A percentile compares a stretch with the other conserved stretches of the same genome.
Evolutionary conservation across 495 filamentous ascomycete species (phyloP).

Genomic region (Staphylotrichum longicolle): DNA sequence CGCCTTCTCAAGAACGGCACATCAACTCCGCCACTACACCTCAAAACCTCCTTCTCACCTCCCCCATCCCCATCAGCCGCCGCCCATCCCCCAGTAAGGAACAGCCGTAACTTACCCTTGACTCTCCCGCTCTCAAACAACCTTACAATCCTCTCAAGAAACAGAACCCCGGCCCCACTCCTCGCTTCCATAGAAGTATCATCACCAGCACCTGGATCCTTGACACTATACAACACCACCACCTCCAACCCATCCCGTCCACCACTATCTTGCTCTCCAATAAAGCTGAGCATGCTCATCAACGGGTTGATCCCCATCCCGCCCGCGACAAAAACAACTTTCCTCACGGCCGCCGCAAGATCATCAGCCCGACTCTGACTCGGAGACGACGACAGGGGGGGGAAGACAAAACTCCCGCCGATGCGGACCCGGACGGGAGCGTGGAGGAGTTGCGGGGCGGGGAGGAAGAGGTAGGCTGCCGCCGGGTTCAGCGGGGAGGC

Average conservation of each 20-base stretch:
- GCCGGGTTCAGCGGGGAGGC: slow-evolving; percentile 36
- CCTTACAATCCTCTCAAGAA: slow-evolving; percentile 43
- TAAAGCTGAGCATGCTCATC: slow-evolving; percentile 45
- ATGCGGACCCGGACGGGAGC: slow-evolving; percentile 63
- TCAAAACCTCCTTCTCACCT: slow-evolving; percentile 22
- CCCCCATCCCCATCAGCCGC: background rate
- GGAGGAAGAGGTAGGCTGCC: slow-evolving; percentile 67
- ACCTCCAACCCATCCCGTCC: background rate
- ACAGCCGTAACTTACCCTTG: slow-evolving; percentile 34
- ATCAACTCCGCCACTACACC: slow-evolving; percentile 23
- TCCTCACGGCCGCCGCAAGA: slow-evolving; percentile 42
- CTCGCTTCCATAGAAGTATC: background rate
- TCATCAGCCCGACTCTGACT: background rate
- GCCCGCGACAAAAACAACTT: slow-evolving; percentile 72
- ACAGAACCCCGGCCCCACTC: slow-evolving; percentile 36
- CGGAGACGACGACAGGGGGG: slow-evolving; percentile 56
- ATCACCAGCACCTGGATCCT: slow-evolving; percentile 23
- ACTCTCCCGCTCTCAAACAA: slow-evolving; percentile 35
- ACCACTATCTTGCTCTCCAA: slow-evolving; percentile 31
- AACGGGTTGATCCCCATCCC: slow-evolving; percentile 80
- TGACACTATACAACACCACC: slow-evolving; percentile 43
- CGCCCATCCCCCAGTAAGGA: slow-evolving; percentile 31
- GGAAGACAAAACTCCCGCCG: slow-evolving; percentile 79
- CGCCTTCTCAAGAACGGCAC: slow-evolving; percentile 47
- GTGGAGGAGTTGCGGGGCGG: slow-evolving; percentile 51